Evolutionary conservation across 148 eudicot species (phyloP).

Genomic region (Vaccinium vitisidaea): DNA sequence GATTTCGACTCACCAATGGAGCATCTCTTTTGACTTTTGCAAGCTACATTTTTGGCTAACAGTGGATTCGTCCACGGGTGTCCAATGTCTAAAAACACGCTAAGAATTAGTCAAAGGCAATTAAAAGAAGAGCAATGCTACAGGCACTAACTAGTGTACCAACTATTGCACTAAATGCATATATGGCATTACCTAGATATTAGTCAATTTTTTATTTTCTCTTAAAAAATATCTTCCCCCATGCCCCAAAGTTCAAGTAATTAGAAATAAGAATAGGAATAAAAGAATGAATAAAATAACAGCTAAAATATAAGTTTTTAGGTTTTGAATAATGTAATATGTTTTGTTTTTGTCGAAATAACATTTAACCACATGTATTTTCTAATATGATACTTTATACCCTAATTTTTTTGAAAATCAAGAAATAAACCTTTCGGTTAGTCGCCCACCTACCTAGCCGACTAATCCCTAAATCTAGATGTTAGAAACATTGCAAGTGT

Average conservation of each 20-base stretch:
- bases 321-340: not conserved
- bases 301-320: not conserved
- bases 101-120: not conserved
- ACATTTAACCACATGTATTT: not conserved
- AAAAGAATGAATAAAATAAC: not conserved
- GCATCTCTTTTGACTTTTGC: not conserved
- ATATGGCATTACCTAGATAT: no score
- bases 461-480: no score
- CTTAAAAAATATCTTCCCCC: not conserved
- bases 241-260: not conserved
- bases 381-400: no score
- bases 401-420: no score
- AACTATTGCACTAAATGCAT: no score
- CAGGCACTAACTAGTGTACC: no score
- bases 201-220: not conserved
- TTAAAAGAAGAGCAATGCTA: no score
- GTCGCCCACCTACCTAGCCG: no score
- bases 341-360: no score
- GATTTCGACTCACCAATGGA: not conserved
- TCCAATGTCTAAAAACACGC: not conserved
- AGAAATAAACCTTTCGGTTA: no score
- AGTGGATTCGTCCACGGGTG: not conserved
- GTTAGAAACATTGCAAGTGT: no score
- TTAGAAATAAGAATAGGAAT: not conserved
- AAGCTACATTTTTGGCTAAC: not conserved